phyloP scores from a whole-genome alignment of 805 yeast genomes.

The Ogataea ganodermae region DNA sequence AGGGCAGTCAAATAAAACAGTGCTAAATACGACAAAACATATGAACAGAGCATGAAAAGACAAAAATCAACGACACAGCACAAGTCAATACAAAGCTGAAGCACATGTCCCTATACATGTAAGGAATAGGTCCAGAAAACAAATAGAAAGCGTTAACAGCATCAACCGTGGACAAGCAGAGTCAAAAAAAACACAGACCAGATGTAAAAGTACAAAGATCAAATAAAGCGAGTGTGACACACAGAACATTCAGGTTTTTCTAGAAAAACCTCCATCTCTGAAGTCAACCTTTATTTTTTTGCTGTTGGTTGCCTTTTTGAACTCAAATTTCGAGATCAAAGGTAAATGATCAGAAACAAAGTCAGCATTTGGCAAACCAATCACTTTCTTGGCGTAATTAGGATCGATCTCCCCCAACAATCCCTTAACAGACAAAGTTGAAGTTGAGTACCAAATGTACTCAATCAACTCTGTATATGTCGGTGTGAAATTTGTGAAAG shows the following conservation, averaged over 20 bases:
- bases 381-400: slow-evolving; percentile 70
- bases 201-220: slow-evolving; percentile 5
- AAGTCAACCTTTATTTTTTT: slow-evolving; percentile 33
- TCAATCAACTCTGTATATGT: slow-evolving; percentile 91
- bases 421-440: slow-evolving; percentile 79
- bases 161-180: not conserved
- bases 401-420: slow-evolving; percentile 81
- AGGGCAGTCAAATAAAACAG: slow-evolving; percentile 1
- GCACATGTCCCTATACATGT: slow-evolving; percentile 3
- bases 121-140: not conserved
- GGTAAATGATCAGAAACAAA: slow-evolving; percentile 95
- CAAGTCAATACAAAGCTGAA: slow-evolving; percentile 3
- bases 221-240: not conserved
- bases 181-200: not conserved
- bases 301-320: slow-evolving; percentile 45
- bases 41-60: slow-evolving; percentile 6
- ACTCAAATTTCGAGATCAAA: slow-evolving; percentile 74
- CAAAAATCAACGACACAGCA: slow-evolving; percentile 3
- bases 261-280: slow-evolving; percentile 29
- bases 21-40: slow-evolving; percentile 2
- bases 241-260: slow-evolving; percentile 29
- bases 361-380: slow-evolving; percentile 93
- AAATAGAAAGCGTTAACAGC: slow-evolving; percentile 1
- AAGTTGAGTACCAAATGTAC: slow-evolving; percentile 91
- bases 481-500: slow-evolving; percentile 94